These are phyloP conservation scores for Knoxia roxburghii DNA, from an alignment of 257 asterid species.

Conservation along the genomic window DNA sequence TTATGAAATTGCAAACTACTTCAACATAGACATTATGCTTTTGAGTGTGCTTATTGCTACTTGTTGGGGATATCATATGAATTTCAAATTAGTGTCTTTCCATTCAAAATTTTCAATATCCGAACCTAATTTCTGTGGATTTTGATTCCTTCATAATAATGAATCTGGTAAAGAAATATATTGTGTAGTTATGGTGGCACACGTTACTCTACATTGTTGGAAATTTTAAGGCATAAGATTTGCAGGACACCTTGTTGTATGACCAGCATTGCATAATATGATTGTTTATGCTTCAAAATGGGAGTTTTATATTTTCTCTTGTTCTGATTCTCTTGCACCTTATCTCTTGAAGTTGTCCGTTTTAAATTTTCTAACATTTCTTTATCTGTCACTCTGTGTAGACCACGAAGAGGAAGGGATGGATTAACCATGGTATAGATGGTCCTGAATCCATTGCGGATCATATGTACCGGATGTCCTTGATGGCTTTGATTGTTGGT, in stretches of 20 bases:
- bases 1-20: neutral
- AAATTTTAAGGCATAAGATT: neutral
- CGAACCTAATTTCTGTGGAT: neutral
- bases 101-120: neutral
- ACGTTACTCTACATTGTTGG: neutral
- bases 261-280: neutral
- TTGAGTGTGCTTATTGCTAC: neutral
- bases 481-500: constrained; percentile 88
- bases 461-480: constrained; percentile 94
- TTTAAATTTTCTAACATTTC: neutral
- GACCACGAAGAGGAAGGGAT: constrained; percentile 94
- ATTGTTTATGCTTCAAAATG: neutral
- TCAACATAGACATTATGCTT: neutral
- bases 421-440: constrained; percentile 85
- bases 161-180: neutral
- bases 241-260: neutral
- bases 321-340: neutral
- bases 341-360: neutral
- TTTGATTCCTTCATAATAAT: neutral
- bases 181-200: neutral
- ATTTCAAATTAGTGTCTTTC: neutral
- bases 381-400: constrained; percentile 14
- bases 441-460: constrained; percentile 94
- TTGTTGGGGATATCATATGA: neutral
- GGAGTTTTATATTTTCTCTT: neutral